Percentiles rank a stretch among this genome's conserved stretches.
Evolutionary conservation across 2,329 filamentous ascomycete species (phyloP).

Genomic region (Xylaria sp.): DNA sequence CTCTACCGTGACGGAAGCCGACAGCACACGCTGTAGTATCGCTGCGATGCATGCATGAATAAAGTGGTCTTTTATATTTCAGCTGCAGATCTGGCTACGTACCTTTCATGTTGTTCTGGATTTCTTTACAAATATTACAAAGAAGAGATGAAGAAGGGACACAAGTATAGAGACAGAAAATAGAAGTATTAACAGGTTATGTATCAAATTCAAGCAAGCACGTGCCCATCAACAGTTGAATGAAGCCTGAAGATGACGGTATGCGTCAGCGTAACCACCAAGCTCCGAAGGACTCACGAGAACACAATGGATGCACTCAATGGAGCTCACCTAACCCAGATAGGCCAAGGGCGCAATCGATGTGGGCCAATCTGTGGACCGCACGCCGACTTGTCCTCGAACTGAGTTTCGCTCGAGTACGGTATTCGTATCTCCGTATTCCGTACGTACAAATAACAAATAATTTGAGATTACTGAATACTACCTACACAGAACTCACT

Average conservation of each 20-base stretch:
- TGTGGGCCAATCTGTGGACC: background rate
- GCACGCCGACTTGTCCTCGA: too few relatives aligned
- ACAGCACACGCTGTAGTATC: constrained; percentile 88
- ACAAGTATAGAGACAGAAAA: background rate
- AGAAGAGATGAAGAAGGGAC: background rate
- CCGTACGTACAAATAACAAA: too few relatives aligned
- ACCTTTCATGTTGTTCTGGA: constrained; percentile 36
- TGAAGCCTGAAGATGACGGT: background rate
- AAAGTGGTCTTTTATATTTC: constrained; percentile 4
- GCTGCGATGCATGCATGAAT: constrained; percentile 48
- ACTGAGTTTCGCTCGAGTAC: too few relatives aligned
- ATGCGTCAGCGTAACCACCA: too few relatives aligned
- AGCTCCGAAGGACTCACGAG: background rate
- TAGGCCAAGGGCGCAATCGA: background rate
- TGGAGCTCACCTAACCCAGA: background rate
- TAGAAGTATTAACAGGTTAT: background rate
- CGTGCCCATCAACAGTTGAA: background rate
- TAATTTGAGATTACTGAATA: too few relatives aligned
- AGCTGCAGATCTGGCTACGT: constrained; percentile 7
- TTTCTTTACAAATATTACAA: too few relatives aligned
- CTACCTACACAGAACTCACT: too few relatives aligned
- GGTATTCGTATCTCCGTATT: too few relatives aligned
- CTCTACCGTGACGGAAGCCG: constrained; percentile 92
- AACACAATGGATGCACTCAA: too few relatives aligned
- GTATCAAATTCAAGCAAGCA: background rate